Percentiles rank a stretch among this genome's conserved stretches.
These are phyloP conservation scores for Fagopyrum esculentum DNA, from an alignment of 148 eudicot genomes.

Conservation along the genomic window DNA sequence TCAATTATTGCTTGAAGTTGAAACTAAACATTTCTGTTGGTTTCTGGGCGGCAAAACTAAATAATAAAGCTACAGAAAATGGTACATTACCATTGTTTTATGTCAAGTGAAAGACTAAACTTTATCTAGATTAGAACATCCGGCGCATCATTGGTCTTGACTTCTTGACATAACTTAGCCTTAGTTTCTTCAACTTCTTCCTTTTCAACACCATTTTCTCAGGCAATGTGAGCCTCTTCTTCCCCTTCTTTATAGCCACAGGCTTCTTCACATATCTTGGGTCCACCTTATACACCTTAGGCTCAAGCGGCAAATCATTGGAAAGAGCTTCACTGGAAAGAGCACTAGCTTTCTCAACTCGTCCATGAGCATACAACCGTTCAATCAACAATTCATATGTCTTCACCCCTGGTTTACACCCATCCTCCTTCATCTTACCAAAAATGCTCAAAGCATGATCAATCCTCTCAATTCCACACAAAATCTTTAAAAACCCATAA, in stretches of 20 bases:
- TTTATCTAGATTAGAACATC: constrained; percentile 24
- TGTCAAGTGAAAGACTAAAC: constrained; percentile 8
- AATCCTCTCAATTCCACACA: constrained; percentile 91
- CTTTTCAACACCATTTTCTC: constrained; percentile 41
- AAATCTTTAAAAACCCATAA: constrained; percentile 59
- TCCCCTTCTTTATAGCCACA: constrained; percentile 47
- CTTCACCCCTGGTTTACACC: constrained; percentile 62
- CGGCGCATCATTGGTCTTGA: constrained; percentile 34
- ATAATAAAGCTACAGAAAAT: background rate
- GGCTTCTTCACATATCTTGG: constrained; percentile 61
- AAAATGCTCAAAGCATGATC: constrained; percentile 77
- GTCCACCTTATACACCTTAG: constrained; percentile 67
- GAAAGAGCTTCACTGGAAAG: constrained; percentile 66
- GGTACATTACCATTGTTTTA: constrained; percentile 9
- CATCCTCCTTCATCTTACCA: constrained; percentile 72
- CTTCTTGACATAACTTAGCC: constrained; percentile 59
- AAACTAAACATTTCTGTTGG: too few species aligned
- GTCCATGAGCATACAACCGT: constrained; percentile 68
- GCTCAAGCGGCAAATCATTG: constrained; percentile 41
- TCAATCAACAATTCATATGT: constrained; percentile 75
- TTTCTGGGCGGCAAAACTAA: background rate
- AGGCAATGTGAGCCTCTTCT: constrained; percentile 39
- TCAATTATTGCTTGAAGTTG: too few species aligned
- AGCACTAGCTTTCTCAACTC: constrained; percentile 53
- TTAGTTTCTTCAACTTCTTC: constrained; percentile 32